Evolutionary conservation across 2,329 filamentous ascomycete genomes (phyloP).

Genomic region (Phaeophleospora eucalypticola): DNA sequence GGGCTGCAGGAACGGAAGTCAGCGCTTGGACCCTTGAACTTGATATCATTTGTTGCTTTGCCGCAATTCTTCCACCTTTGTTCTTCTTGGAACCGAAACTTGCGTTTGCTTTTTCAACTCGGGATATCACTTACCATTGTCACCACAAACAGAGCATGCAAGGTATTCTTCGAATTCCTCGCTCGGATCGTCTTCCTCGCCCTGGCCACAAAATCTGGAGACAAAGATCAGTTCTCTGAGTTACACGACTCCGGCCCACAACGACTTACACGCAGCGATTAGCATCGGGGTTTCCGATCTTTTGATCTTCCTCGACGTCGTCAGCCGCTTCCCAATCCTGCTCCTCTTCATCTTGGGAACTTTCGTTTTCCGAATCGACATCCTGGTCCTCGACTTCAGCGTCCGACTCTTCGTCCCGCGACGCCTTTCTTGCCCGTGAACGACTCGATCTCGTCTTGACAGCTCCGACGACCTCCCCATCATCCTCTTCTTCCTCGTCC

Average conservation of each 20-base stretch:
- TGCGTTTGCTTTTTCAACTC: constrained; percentile 1
- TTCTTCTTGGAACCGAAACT: constrained; percentile 14
- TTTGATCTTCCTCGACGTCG: constrained; percentile 51
- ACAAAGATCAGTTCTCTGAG: constrained; percentile 7
- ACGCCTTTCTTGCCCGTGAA: constrained; percentile 31
- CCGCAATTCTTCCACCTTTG: constrained; percentile 24
- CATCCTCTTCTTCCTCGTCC: constrained; percentile 45
- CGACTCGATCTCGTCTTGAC: constrained; percentile 32
- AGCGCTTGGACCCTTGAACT: constrained; percentile 37
- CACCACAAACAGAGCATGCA: constrained; percentile 70
- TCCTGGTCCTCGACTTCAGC: constrained; percentile 33
- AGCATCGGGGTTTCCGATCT: constrained; percentile 49
- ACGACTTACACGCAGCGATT: constrained; percentile 62
- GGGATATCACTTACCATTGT: constrained; percentile 65
- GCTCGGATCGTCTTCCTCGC: constrained; percentile 76
- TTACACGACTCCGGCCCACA: neutral
- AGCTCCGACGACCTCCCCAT: constrained; percentile 40
- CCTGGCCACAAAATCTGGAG: constrained; percentile 72
- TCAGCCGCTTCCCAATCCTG: constrained; percentile 52
- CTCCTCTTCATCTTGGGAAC: constrained; percentile 50
- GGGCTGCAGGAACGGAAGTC: constrained; percentile 61
- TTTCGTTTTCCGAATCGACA: constrained; percentile 35
- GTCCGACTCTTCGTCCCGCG: constrained; percentile 36
- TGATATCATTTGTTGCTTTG: constrained; percentile 25
- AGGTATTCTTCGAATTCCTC: constrained; percentile 79